Base-by-base conservation (phyloP, 257 asterid genomes). In the Nicotiana sylvestris region DNA sequence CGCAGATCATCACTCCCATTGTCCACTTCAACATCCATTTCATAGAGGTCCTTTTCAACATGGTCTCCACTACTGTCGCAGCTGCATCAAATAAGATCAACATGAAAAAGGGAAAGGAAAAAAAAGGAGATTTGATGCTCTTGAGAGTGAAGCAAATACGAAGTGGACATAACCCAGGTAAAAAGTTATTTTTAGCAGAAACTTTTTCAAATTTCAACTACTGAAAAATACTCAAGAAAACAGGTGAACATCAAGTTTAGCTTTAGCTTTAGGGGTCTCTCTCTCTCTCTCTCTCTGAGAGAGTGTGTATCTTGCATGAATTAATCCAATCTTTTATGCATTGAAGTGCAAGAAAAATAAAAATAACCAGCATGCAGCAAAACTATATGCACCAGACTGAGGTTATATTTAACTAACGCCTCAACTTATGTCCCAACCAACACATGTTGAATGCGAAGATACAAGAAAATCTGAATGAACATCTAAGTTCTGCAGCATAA, bases 11-110 rank as follows among this genome's bases (percentile, higher is more conserved):
- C 55, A 25, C 37, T 43, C 61, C 27, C 78, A 72, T 72, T 72
- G 37, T 49, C 37, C 21, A 72, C 51, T 72, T 72, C 61, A 72
- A 17, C 80, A 57, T 68, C 78, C 78, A 25, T 12, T 72, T 72
- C 56, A 69, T 78, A 72, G 76, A 82, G 69, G 83, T 85, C 89
- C 85, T 87, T 84, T 67, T 74, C 87, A 68, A 89, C 76, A 39
- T 58, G 86, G 81, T 88, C 90, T 58, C 82, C 78, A 60, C 81
- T 67, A 82, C 27, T 29, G 10, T 30, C 78, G 51, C 78, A 72
- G 32, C 78, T 72, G 37, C 61, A 70, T 70, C 58, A 72, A 72
- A 72, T 72, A 46, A 46, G 78, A 72, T 72, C 37, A 0, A 46
- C 21, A 3, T 72, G 8, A 11, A 25, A n/a, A 46, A 5, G 46